Conservation (phyloP, 2,329 filamentous ascomycete genomes). For the Phialophora expanda region DNA sequence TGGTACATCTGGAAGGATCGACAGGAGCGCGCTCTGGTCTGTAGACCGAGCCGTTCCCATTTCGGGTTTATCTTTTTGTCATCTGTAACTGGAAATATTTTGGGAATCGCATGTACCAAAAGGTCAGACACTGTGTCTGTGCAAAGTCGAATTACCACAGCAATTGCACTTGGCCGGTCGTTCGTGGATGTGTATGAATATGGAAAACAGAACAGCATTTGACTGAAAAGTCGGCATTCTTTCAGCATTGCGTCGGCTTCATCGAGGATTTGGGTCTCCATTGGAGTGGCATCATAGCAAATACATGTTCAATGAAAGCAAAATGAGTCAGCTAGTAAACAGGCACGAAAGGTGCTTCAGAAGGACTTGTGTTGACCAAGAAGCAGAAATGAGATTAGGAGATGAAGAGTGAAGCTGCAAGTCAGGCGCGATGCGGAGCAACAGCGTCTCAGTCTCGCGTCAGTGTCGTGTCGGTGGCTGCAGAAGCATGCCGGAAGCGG, state of each 20-base stretch:
- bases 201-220: neutral
- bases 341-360: neutral
- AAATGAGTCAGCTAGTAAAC: neutral
- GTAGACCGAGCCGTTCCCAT: conserved; percentile 1
- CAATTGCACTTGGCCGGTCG: neutral
- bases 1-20: neutral
- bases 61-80: conserved; percentile 8
- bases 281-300: conserved; percentile 5
- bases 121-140: neutral
- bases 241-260: conserved; percentile 2
- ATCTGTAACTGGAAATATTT: conserved; percentile 21
- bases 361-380: neutral
- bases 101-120: conserved; percentile 11
- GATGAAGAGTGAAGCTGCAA: neutral
- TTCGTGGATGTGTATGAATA: conserved; percentile 12
- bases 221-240: neutral
- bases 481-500: neutral
- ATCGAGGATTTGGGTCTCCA: neutral
- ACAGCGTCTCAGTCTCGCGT: conserved; percentile 6
- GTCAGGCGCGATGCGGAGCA: neutral
- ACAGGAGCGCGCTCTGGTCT: neutral
- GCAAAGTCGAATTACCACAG: conserved; percentile 1
- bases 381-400: neutral
- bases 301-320: neutral
- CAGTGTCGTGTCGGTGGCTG: conserved; percentile 7